Evolutionary conservation across 2,329 filamentous ascomycete genomes (phyloP).

Genomic region (Ophiostoma perfectum): DNA sequence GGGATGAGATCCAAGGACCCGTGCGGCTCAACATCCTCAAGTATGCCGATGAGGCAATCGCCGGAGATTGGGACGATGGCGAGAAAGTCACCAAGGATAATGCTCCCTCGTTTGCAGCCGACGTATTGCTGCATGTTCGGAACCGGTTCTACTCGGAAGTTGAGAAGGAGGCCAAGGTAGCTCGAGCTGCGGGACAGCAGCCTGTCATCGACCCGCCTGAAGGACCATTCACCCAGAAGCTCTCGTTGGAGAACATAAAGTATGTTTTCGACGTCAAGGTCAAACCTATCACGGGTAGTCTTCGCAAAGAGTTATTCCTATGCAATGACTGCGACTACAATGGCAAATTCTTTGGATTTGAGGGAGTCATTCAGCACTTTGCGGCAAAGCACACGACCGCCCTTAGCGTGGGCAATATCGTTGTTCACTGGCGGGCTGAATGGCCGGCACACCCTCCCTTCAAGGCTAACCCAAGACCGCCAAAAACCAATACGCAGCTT

Average conservation of each 20-base stretch:
- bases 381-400: slow-evolving; percentile 71
- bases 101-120: slow-evolving; percentile 63
- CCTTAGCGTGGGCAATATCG: slow-evolving; percentile 64
- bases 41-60: slow-evolving; percentile 66
- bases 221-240: slow-evolving; percentile 53
- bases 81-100: slow-evolving; percentile 58
- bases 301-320: slow-evolving; percentile 67
- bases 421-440: slow-evolving; percentile 74
- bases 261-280: slow-evolving; percentile 77
- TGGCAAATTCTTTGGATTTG: slow-evolving; percentile 66
- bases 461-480: slow-evolving; percentile 50
- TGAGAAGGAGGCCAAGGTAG: slow-evolving; percentile 46
- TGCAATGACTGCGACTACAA: slow-evolving; percentile 64
- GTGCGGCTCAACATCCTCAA: slow-evolving; percentile 59
- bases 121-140: slow-evolving; percentile 63
- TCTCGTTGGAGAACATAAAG: slow-evolving; percentile 80
- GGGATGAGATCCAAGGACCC: slow-evolving; percentile 65
- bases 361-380: slow-evolving; percentile 76
- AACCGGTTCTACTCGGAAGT: slow-evolving; percentile 60
- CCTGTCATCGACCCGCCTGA: slow-evolving; percentile 45
- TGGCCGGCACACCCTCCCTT: slow-evolving; percentile 76
- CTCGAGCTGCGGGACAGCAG: slow-evolving; percentile 42
- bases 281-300: slow-evolving; percentile 60
- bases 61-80: slow-evolving; percentile 59
- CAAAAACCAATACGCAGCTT: slow-evolving; percentile 28